Evolutionary conservation across 2,329 filamentous ascomycete species (phyloP).

Genomic region (Phoma sp.): DNA sequence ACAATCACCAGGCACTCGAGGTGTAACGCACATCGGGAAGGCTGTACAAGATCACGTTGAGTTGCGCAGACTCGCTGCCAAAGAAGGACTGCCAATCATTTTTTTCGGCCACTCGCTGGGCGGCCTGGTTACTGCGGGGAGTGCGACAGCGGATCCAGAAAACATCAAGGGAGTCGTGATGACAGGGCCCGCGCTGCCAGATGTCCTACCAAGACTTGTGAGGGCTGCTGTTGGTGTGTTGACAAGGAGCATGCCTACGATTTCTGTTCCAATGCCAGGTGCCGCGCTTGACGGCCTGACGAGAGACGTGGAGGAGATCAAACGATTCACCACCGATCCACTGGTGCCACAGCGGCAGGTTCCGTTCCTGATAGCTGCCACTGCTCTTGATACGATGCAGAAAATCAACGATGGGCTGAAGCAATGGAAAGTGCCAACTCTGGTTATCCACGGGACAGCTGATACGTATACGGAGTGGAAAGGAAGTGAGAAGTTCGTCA

Average conservation of each 20-base stretch:
- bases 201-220: neutral
- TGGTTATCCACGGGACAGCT: slow-evolving; percentile 13
- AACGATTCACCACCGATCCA: slow-evolving; percentile 1
- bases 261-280: neutral
- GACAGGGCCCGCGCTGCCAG: neutral
- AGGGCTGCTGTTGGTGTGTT: neutral
- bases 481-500: slow-evolving; percentile 9
- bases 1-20: slow-evolving; percentile 2
- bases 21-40: slow-evolving; percentile 2
- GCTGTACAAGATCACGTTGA: slow-evolving; percentile 3
- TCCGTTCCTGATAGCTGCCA: slow-evolving; percentile 11
- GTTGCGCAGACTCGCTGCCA: neutral
- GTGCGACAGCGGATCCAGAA: neutral
- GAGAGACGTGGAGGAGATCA: neutral
- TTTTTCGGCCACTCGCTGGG: neutral
- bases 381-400: slow-evolving; percentile 9
- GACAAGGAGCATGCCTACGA: neutral
- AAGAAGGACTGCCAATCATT: neutral
- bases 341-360: slow-evolving; percentile 1
- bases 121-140: neutral
- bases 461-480: slow-evolving; percentile 17
- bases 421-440: slow-evolving; percentile 8
- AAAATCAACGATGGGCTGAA: neutral
- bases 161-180: neutral
- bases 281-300: slow-evolving; percentile 5